These are phyloP conservation scores for Dioscorea alata DNA, from an alignment of 106 monocot species.

Conservation along the genomic window DNA sequence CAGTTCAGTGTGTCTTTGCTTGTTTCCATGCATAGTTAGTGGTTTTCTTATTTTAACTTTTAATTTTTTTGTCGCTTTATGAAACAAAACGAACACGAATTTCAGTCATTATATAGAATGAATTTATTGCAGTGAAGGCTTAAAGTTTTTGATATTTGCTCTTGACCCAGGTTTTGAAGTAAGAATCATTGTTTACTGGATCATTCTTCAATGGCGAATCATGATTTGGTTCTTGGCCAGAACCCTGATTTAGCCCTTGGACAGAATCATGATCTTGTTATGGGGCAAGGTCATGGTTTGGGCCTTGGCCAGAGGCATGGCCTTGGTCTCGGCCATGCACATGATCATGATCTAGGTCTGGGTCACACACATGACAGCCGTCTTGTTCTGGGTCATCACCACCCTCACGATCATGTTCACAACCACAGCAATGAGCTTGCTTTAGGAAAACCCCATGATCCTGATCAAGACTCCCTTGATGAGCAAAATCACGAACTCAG, in stretches of 20 bases:
- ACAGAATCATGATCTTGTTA: conserved; percentile 52
- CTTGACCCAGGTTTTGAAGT: conserved; percentile 7
- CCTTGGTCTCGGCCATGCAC: conserved; percentile 43
- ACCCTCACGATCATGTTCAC: conserved; percentile 27
- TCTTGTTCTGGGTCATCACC: conserved; percentile 24
- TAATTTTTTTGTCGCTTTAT: neutral
- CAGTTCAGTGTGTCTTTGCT: neutral
- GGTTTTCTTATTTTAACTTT: neutral
- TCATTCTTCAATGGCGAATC: conserved; percentile 58
- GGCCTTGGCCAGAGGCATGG: conserved; percentile 44
- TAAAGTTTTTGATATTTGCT: neutral
- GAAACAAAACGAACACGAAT: neutral
- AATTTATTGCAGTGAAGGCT: neutral
- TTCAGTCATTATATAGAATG: neutral
- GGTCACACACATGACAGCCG: conserved; percentile 23
- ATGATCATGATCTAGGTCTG: conserved; percentile 34
- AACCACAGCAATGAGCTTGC: conserved; percentile 30
- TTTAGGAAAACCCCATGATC: conserved; percentile 36
- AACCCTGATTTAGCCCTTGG: conserved; percentile 55
- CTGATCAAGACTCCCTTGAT: conserved; percentile 15
- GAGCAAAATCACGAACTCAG: conserved; percentile 22
- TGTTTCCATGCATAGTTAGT: neutral
- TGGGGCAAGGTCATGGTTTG: conserved; percentile 39
- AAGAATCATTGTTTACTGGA: neutral
- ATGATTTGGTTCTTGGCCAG: conserved; percentile 76